phyloP scores from a whole-genome alignment of 306 rosid species.

The Vicia sativa region DNA sequence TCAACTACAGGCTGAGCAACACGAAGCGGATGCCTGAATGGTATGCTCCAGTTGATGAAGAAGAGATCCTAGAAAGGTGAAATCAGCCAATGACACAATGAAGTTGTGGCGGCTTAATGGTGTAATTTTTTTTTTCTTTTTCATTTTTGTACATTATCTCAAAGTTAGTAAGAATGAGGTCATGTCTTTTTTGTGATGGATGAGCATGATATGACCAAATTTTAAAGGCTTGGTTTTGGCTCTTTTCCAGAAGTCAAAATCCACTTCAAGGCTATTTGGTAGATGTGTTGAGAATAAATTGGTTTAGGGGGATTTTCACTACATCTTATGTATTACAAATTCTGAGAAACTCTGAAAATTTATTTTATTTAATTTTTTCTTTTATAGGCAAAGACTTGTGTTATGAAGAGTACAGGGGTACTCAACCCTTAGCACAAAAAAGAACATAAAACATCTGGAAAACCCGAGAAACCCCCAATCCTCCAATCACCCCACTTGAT shows the following conservation, averaged over 20 bases:
- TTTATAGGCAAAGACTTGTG: too few relatives aligned
- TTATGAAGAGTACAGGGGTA: too few relatives aligned
- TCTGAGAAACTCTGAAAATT: too few relatives aligned
- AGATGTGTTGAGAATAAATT: not conserved
- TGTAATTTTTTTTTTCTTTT: constrained; percentile 22
- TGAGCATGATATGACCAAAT: not conserved
- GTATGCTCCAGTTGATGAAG: constrained; percentile 84
- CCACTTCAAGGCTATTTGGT: not conserved
- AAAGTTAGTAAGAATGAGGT: constrained; percentile 8
- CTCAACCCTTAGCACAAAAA: too few relatives aligned
- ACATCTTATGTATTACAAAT: too few relatives aligned
- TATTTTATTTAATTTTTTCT: too few relatives aligned
- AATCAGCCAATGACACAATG: constrained; percentile 21
- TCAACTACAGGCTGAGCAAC: constrained; percentile 87
- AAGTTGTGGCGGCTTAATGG: not conserved
- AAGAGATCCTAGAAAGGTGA: constrained; percentile 69
- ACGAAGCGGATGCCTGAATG: constrained; percentile 68
- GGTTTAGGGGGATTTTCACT: too few relatives aligned
- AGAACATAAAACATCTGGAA: too few relatives aligned
- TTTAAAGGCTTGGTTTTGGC: not conserved
- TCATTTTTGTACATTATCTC: constrained; percentile 6
- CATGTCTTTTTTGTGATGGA: not conserved
- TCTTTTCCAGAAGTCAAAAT: not conserved
- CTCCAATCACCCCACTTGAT: too few relatives aligned
- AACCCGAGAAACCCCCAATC: too few relatives aligned